These are phyloP conservation scores for Blastocystis sp. DNA, from an alignment of 352 stramenopile genomes.

Conservation along the genomic window DNA sequence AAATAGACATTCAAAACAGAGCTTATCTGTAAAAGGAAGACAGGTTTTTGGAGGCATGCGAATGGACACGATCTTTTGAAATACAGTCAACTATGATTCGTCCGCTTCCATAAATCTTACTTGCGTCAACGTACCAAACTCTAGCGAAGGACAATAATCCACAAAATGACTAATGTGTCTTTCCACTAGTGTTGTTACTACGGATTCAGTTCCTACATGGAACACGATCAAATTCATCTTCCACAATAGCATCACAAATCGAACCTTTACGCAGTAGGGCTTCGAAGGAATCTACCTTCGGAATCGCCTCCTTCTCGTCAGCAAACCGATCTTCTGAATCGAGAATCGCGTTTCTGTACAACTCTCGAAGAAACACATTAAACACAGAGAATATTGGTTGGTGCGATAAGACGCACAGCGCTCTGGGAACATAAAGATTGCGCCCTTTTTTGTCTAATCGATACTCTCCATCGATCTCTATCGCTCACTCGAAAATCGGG, in stretches of 20 bases:
- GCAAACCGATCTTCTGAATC: conserved; percentile 46
- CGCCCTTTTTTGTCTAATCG: conserved; percentile 31
- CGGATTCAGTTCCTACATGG: background rate
- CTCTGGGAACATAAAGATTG: conserved; percentile 47
- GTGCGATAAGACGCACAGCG: conserved; percentile 39
- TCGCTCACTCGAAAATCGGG: background rate
- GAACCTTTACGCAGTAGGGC: conserved; percentile 46
- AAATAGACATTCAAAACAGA: conserved; percentile 62
- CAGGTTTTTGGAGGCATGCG: conserved; percentile 29
- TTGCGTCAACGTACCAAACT: background rate
- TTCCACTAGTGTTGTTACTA: conserved; percentile 37
- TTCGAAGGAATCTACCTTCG: conserved; percentile 51
- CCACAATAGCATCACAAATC: conserved; percentile 38
- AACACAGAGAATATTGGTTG: conserved; percentile 58
- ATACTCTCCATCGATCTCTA: conserved; percentile 52
- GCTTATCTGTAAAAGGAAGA: conserved; percentile 44
- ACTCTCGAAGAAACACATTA: conserved; percentile 60
- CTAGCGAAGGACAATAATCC: conserved; percentile 45
- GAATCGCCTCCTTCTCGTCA: conserved; percentile 14
- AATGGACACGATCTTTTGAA: conserved; percentile 45
- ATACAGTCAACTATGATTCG: conserved; percentile 43
- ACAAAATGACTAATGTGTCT: conserved; percentile 50
- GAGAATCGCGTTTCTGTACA: conserved; percentile 46
- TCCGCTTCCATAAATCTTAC: background rate
- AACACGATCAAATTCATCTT: background rate